Evolutionary conservation across 192 early-diverging fungal genomes (phyloP), one percentile per base, ranked within the genome.

Genomic region (Coemansia sp.): DNA sequence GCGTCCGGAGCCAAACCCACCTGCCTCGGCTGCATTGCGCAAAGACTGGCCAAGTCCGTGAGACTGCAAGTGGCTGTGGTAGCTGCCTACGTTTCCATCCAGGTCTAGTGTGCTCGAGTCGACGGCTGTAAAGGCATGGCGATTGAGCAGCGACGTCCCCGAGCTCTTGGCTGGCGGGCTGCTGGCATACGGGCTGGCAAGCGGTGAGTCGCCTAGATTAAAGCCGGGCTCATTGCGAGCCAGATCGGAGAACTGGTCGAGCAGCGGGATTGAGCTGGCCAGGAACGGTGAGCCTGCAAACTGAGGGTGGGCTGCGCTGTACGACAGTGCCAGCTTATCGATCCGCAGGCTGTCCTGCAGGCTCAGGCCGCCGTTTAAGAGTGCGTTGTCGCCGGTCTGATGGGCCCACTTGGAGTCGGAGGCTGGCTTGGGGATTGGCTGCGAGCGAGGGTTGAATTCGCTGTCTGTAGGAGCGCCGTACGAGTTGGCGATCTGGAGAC

Each of bases 301-400:
- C 34, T 50, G 46, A 46, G 67, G 64, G 18, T 66, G 63, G 18
- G 58, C 60, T 17, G 55, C 55, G 32, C 64, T 48, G 27, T 74
- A 64, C 24, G 71, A 67, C 32, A 74, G 11, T 0, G 71, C 55
- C 41, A 74, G 43, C 29, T 61, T 74, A 58, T 74, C 71, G 19
- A 74, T 74, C 11, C 50, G 55, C 51, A 63, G 30, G 38, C 71
- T 74, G 32, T 74, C 71, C 47, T 74, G 71, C 37, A 63, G 26
- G 44, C 71, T 74, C 18, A 74, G 52, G 1, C 72, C 72, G 29
- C 56, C 45, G 33, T 52, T 38, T 0, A 52, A 26, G 20, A 50
- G 24, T 9, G 60, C 23, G 20, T 20, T 45, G 29, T 55, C 46
- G 19, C 59, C 53, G 25, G 45, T 41, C 5, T 56, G 40, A 37